Conservation (phyloP, 345 rosid genomes). For the Eucalyptus erythrocorys region DNA sequence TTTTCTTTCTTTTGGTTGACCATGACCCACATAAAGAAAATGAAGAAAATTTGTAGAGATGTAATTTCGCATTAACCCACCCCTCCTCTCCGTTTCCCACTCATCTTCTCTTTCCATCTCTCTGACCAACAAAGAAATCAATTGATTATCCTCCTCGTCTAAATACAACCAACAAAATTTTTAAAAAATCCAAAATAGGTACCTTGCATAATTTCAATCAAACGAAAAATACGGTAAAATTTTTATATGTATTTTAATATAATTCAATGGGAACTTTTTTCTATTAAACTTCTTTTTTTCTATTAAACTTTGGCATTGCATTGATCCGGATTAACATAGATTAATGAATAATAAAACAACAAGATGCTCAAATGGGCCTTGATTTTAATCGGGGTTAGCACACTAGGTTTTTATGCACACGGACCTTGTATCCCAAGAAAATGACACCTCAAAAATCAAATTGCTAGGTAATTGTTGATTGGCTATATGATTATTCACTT, state of each 20-base stretch:
- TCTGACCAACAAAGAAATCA: background rate
- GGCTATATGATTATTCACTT: background rate
- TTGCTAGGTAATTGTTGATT: background rate
- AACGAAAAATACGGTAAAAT: background rate
- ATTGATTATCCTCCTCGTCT: background rate
- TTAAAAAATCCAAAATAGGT: background rate
- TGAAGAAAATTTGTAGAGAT: background rate
- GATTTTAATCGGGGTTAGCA: background rate
- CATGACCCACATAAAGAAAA: background rate
- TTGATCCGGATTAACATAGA: background rate
- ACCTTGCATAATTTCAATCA: background rate
- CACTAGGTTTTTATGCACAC: background rate
- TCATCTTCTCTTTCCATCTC: background rate
- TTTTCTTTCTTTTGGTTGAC: background rate
- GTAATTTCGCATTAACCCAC: background rate
- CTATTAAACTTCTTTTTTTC: background rate
- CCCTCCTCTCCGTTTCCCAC: background rate
- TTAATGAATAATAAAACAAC: background rate
- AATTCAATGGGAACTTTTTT: background rate
- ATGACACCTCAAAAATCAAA: background rate
- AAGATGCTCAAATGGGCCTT: background rate
- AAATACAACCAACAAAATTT: background rate
- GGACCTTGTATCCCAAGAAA: background rate
- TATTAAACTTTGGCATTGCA: fast-evolving
- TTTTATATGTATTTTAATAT: background rate